A percentile compares a stretch with the other conserved stretches of the same genome.
phyloP scores from a whole-genome alignment of 129 eudicot species.

The Centella asiatica region DNA sequence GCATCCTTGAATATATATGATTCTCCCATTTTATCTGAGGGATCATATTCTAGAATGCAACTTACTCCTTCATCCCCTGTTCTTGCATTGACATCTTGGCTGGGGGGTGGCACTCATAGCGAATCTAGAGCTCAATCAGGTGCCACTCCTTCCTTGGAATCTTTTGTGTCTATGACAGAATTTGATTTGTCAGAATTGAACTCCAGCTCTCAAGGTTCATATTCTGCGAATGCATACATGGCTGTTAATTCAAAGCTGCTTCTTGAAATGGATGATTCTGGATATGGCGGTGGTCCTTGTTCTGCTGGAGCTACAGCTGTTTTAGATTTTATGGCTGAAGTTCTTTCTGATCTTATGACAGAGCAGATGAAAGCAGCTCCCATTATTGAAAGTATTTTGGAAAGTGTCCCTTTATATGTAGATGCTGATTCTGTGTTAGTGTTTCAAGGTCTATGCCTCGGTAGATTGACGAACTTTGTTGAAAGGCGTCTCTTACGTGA shows the following conservation, averaged over 20 bases:
- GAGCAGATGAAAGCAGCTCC: conserved; percentile 77
- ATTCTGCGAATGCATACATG: conserved; percentile 37
- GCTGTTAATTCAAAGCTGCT: conserved; percentile 52
- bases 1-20: conserved; percentile 36
- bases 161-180: conserved; percentile 51
- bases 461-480: conserved; percentile 81
- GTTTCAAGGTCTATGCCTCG: conserved; percentile 92
- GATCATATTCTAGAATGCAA: conserved; percentile 36
- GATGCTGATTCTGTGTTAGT: conserved; percentile 78
- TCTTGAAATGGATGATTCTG: conserved; percentile 79
- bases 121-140: conserved; percentile 43
- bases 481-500: conserved; percentile 94
- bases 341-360: conserved; percentile 79
- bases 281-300: conserved; percentile 99
- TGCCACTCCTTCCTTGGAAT: conserved; percentile 55
- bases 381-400: conserved; percentile 57
- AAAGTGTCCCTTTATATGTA: conserved; percentile 63
- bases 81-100: conserved; percentile 63
- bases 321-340: conserved; percentile 88
- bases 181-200: conserved; percentile 43
- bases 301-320: conserved; percentile 94
- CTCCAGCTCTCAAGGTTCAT: conserved; percentile 31
- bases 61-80: conserved; percentile 46
- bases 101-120: conserved; percentile 34
- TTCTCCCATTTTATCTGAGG: conserved; percentile 60